Evolutionary conservation across 2,329 filamentous ascomycete species (phyloP), one percentile per base, ranked within the genome.

Genomic region (Cadophora malorum): DNA sequence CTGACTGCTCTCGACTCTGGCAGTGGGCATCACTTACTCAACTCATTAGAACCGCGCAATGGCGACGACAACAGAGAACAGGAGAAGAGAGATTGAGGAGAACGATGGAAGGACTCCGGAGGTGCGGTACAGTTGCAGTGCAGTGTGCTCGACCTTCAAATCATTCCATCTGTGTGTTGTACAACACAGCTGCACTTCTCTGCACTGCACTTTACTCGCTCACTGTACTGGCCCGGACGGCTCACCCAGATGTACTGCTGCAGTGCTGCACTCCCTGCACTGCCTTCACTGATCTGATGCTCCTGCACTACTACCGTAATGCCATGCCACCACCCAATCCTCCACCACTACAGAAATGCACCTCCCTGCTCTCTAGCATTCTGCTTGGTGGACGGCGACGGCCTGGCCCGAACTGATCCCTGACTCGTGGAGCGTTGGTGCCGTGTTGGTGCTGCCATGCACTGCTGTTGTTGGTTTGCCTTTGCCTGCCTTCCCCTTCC

Each of bases 331-430:
- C 19, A 49, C 4, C 45, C 45, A 49, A 49, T 9, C 7, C 35
- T 38, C 35, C 35, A 14, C 14, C 19, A 21, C 19, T 49, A 19
- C 45, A 49, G 45, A 49, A 49, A 49, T 49, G 45, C 45, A 49
- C 2, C 45, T 49, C 41, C 41, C 41, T 16, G 41, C 41, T 45
- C 19, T 49, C 45, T 19, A 49, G 45, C 45, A 6, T 10, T 49
- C 45, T 49, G 19, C n/a, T 49, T n/a, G 45, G 45, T 49, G 45
- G 45, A 49, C 45, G 45, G 45, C 45, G 45, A 49, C 45, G 45
- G 45, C 45, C 45, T 49, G 45, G 45, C 45, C 45, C 45, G 45
- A 49, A 49, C 45, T 49, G 45, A 49, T 21, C 45, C 45, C 45
- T 49, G 45, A 49, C 45, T 49, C 45, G 45, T 49, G 45, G 45